These are phyloP conservation scores for Volvox africanus DNA, from an alignment of 139 green algal species.

Conservation along the genomic window DNA sequence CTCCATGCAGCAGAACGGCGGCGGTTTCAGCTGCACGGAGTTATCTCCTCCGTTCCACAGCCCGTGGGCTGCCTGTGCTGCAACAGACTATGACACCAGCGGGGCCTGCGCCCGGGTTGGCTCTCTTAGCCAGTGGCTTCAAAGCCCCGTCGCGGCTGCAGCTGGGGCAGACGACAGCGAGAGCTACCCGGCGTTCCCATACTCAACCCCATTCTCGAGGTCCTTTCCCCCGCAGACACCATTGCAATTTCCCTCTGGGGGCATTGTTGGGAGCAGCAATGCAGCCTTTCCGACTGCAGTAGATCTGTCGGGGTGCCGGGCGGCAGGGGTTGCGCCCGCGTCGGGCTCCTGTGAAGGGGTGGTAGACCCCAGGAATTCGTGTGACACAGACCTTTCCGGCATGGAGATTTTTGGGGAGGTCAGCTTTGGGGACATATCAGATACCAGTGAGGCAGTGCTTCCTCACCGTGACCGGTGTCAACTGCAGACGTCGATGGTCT, in stretches of 20 bases:
- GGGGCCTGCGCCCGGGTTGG: neutral
- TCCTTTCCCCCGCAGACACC: too few species aligned
- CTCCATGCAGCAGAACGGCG: too few species aligned
- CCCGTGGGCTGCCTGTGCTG: neutral
- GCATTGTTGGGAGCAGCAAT: too few species aligned
- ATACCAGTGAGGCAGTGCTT: neutral
- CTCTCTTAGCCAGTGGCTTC: conserved; percentile 29
- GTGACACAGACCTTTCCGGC: neutral
- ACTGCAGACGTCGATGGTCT: too few species aligned
- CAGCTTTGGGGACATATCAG: neutral
- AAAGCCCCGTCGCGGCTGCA: neutral
- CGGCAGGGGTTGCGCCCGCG: too few species aligned
- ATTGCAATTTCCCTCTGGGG: too few species aligned
- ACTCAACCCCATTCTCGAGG: too few species aligned
- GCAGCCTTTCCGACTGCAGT: too few species aligned
- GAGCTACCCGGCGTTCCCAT: too few species aligned
- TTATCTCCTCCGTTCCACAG: neutral
- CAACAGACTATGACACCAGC: neutral
- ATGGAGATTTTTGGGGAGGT: neutral
- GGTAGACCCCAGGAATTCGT: neutral
- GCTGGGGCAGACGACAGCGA: neutral
- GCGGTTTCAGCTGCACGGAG: neutral
- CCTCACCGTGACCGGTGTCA: too few species aligned
- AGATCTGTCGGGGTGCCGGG: too few species aligned
- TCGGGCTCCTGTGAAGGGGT: too few species aligned